Evolutionary conservation across 768 basidiomycete species (phyloP).

Genomic region (Lactarius hengduanensis): DNA sequence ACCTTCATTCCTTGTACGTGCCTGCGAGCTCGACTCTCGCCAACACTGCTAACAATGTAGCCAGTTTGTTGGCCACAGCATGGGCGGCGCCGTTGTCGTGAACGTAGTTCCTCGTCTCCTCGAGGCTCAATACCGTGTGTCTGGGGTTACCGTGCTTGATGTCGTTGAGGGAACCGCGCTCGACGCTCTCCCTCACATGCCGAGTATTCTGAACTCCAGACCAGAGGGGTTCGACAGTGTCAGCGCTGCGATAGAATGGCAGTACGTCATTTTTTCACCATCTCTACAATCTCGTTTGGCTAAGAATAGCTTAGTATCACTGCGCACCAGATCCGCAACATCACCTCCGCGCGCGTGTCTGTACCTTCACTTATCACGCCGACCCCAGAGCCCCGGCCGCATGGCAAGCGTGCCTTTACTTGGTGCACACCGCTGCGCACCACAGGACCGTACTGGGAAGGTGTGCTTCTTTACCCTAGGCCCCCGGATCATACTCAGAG

Average conservation of each 20-base stretch:
- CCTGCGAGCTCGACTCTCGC: background rate
- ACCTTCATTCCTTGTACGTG: constrained; percentile 72
- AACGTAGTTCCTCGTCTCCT: constrained; percentile 67
- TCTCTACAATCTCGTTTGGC: background rate
- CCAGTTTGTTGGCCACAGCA: constrained; percentile 90
- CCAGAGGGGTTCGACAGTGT: constrained; percentile 82
- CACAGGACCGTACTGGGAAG: constrained; percentile 88
- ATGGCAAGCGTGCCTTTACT: constrained; percentile 43
- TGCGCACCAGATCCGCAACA: constrained; percentile 81
- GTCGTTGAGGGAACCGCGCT: constrained; percentile 93
- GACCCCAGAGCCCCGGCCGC: constrained; percentile 36
- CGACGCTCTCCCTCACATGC: constrained; percentile 93
- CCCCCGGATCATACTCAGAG: background rate
- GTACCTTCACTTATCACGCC: constrained; percentile 75
- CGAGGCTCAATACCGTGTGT: constrained; percentile 63
- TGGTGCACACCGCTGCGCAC: constrained; percentile 86
- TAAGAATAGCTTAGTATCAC: constrained; percentile 50
- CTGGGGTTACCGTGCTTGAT: constrained; percentile 79
- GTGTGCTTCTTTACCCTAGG: constrained; percentile 44
- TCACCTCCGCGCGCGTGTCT: constrained; percentile 81
- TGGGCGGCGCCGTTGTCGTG: constrained; percentile 91
- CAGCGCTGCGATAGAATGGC: constrained; percentile 92
- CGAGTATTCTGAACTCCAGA: constrained; percentile 76
- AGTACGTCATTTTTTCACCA: constrained; percentile 53
- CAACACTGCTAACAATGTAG: background rate